Conservation (phyloP, 2,329 filamentous ascomycete genomes). For the Phyllosticta citribraziliensis region DNA sequence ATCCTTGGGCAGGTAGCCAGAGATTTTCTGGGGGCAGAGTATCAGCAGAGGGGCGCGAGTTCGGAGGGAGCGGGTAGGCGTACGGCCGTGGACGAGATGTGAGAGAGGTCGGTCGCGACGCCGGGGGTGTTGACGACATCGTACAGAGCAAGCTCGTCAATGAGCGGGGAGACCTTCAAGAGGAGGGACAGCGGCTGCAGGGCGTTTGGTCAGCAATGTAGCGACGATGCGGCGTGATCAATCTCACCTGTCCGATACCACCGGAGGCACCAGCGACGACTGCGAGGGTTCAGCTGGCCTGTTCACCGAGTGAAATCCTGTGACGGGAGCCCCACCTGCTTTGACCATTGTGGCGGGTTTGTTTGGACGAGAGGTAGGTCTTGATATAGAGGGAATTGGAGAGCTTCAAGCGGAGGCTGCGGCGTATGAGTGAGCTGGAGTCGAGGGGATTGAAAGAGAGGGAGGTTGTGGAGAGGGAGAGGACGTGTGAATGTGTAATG, state of each 20-base stretch:
- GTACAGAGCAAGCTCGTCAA: slow-evolving; percentile 92
- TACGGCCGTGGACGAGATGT: slow-evolving; percentile 86
- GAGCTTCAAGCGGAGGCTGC: not conserved
- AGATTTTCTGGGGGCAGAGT: slow-evolving; percentile 54
- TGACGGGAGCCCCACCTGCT: slow-evolving; percentile 18
- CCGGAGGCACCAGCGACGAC: slow-evolving; percentile 91
- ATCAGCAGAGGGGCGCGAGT: slow-evolving; percentile 19
- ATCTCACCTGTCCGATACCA: slow-evolving; percentile 88
- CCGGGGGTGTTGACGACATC: slow-evolving; percentile 99
- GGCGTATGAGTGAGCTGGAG: not conserved
- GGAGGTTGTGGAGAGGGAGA: not conserved
- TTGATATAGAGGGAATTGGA: slow-evolving; percentile 9
- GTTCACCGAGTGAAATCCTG: slow-evolving; percentile 2
- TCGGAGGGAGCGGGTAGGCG: slow-evolving; percentile 22
- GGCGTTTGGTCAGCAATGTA: slow-evolving; percentile 1
- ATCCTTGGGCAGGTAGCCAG: slow-evolving; percentile 78
- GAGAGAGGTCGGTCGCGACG: slow-evolving; percentile 90
- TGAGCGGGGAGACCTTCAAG: slow-evolving; percentile 77
- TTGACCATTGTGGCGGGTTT: slow-evolving; percentile 29
- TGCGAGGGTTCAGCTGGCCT: slow-evolving; percentile 18
- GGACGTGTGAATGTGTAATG: not conserved
- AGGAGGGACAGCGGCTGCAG: slow-evolving; percentile 85
- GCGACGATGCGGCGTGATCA: not conserved
- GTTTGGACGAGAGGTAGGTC: slow-evolving; percentile 15
- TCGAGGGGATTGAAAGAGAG: not conserved